Evolutionary conservation across 2,329 filamentous ascomycete genomes (phyloP).

Genomic region (Celoporthe dispersa): DNA sequence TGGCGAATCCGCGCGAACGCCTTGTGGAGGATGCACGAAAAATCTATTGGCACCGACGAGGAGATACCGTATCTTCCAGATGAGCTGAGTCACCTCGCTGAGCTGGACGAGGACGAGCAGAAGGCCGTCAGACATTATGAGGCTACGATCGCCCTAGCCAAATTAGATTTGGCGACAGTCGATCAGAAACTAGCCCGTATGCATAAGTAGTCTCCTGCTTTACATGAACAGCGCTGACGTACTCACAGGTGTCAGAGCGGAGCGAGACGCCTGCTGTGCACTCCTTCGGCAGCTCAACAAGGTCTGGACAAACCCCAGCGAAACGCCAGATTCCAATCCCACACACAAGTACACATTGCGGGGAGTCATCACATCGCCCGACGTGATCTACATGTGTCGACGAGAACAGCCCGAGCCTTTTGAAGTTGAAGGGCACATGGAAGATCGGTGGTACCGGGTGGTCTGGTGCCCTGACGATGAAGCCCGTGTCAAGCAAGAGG

Average conservation of each 20-base stretch:
- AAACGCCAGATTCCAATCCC: slow-evolving; percentile 34
- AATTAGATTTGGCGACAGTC: slow-evolving; percentile 29
- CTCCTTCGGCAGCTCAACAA: slow-evolving; percentile 22
- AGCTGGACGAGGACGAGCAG: slow-evolving; percentile 30
- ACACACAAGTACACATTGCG: slow-evolving; percentile 38
- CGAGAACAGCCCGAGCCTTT: slow-evolving; percentile 32
- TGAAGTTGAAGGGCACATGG: slow-evolving; percentile 21
- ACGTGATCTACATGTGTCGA: slow-evolving; percentile 38
- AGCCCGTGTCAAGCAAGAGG: slow-evolving; percentile 31
- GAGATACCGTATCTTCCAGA: slow-evolving; percentile 33
- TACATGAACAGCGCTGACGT: slow-evolving; percentile 8
- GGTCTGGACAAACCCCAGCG: slow-evolving; percentile 23
- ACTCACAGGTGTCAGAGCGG: slow-evolving; percentile 21
- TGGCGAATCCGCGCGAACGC: slow-evolving; percentile 32
- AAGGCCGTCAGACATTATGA: slow-evolving; percentile 27
- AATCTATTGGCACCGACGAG: slow-evolving; percentile 24
- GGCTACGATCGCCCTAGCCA: slow-evolving; percentile 31
- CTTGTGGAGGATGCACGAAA: slow-evolving; percentile 33
- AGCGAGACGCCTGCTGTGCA: slow-evolving; percentile 23
- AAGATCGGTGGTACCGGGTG: slow-evolving; percentile 39
- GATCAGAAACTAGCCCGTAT: slow-evolving; percentile 29
- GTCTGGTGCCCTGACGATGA: slow-evolving; percentile 32
- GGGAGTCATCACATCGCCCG: slow-evolving; percentile 36
- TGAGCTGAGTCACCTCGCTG: slow-evolving; percentile 30
- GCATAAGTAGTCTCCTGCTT: not conserved